Conservation (phyloP, 345 rosid species). For the Citrus medica region DNA sequence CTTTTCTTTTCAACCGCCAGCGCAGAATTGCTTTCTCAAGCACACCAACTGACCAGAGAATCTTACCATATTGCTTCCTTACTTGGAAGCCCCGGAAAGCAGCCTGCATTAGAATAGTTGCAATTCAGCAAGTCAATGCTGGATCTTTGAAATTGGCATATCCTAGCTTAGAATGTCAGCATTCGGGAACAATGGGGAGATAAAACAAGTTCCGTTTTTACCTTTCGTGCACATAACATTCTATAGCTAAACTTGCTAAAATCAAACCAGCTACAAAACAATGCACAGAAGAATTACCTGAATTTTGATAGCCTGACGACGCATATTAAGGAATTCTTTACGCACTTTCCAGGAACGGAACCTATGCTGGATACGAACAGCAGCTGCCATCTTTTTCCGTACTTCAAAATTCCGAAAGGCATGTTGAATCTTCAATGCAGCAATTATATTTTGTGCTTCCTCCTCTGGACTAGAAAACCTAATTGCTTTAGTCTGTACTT, state of each 20-base stretch:
- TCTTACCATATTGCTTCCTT: slow-evolving; percentile 73
- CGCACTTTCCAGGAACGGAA: slow-evolving; percentile 87
- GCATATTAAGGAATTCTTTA: slow-evolving; percentile 66
- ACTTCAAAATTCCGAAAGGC: slow-evolving; percentile 76
- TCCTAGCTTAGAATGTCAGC: neutral
- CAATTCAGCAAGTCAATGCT: slow-evolving; percentile 1
- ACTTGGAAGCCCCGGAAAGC: slow-evolving; percentile 82
- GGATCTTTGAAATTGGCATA: neutral
- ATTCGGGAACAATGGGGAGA: neutral
- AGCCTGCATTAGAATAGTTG: slow-evolving; percentile 49
- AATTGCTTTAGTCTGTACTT: slow-evolving; percentile 46
- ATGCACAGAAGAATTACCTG: slow-evolving; percentile 49
- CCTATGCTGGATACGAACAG: slow-evolving; percentile 75
- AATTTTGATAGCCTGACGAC: slow-evolving; percentile 71
- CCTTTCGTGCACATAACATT: neutral
- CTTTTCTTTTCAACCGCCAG: slow-evolving; percentile 87
- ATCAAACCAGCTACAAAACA: neutral
- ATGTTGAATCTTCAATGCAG: slow-evolving; percentile 93
- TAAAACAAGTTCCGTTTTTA: neutral
- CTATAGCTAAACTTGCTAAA: too few relatives aligned
- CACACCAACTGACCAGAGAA: slow-evolving; percentile 91
- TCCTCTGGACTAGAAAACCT: slow-evolving; percentile 46
- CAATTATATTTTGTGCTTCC: slow-evolving; percentile 70
- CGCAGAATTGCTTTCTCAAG: slow-evolving; percentile 85
- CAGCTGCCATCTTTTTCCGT: slow-evolving; percentile 76